phyloP scores from a whole-genome alignment of 257 asterid genomes.

The Solanum medicagineum region DNA sequence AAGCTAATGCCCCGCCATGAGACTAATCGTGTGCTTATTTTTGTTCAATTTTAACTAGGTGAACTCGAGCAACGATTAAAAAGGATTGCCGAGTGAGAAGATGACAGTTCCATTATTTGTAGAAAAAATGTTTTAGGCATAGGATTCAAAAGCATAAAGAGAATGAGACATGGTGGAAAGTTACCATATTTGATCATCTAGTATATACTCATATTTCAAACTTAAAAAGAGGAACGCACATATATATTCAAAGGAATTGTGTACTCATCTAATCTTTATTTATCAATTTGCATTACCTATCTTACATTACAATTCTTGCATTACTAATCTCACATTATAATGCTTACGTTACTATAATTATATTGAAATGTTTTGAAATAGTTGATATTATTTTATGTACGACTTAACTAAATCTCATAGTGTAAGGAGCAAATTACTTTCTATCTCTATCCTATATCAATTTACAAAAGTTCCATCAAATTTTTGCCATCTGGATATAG shows the following conservation, averaged over 20 bases:
- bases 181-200: constrained; percentile 7
- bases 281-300: not conserved
- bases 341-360: not conserved
- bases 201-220: constrained; percentile 12
- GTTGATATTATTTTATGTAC: no score
- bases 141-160: constrained; percentile 28
- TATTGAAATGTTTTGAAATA: not conserved
- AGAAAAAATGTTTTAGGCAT: constrained; percentile 6
- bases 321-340: not conserved
- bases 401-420: no score
- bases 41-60: constrained; percentile 18
- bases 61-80: not conserved
- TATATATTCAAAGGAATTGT: not conserved
- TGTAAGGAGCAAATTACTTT: no score
- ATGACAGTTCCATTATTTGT: constrained; percentile 10
- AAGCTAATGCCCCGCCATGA: not conserved
- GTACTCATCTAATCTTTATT: not conserved
- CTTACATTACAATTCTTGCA: not conserved
- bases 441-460: no score
- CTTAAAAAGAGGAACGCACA: constrained; percentile 16
- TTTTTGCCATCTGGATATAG: no score
- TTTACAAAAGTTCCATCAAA: no score
- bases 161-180: constrained; percentile 24
- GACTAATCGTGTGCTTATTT: not conserved
- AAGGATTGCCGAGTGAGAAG: constrained; percentile 18